A percentile compares a stretch with the other conserved stretches of the same genome.
Conservation (phyloP, 2,329 filamentous ascomycete genomes). For the Ophiosphaerella herpotricha region DNA sequence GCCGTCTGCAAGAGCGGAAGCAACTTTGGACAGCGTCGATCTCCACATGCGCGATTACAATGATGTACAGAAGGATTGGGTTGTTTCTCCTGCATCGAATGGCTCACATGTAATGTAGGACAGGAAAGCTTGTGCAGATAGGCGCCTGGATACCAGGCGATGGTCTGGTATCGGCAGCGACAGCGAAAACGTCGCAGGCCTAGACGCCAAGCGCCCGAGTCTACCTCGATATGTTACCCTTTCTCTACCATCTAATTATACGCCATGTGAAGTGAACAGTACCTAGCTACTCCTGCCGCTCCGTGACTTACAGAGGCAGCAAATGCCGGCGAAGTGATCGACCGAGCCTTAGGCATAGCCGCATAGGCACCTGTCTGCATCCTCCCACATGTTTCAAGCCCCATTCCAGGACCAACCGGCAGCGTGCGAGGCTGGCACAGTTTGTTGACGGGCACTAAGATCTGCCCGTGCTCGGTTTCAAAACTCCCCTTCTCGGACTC, state of each 20-base stretch:
- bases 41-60: not conserved
- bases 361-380: no score
- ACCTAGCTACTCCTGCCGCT: no score
- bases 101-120: not conserved
- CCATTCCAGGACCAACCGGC: constrained; percentile 10
- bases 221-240: no score
- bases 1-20: constrained; percentile 28
- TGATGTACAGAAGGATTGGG: not conserved
- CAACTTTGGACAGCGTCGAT: not conserved
- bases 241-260: no score
- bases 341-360: no score
- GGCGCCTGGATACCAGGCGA: no score
- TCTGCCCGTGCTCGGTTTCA: constrained; percentile 27
- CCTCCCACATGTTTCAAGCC: not conserved
- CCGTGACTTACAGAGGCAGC: no score
- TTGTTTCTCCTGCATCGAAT: no score
- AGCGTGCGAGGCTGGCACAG: constrained; percentile 1
- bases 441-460: not conserved
- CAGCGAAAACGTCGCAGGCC: not conserved
- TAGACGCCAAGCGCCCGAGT: no score
- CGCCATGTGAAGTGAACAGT: no score
- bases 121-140: not conserved
- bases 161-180: no score
- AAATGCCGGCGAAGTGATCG: no score
- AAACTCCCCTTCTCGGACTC: constrained; percentile 16